Evolutionary conservation across 129 eudicot genomes (phyloP), one percentile per base, ranked within the genome.

Genomic region (Erigeron canadensis): DNA sequence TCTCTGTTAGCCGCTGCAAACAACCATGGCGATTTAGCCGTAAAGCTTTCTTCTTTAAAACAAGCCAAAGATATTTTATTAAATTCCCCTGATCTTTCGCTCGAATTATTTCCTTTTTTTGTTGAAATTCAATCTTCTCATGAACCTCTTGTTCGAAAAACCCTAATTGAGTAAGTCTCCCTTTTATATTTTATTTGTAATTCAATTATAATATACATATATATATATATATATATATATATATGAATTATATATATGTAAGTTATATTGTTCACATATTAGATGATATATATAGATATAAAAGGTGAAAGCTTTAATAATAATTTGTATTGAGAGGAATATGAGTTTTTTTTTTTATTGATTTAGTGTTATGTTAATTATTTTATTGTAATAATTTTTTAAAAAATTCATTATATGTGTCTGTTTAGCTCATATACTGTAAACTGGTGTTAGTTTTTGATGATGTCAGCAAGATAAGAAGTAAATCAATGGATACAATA

Each of bases 21-120:
- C 78, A 89, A 94, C 83, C 98, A 94, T 50, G 95, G 95, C 7
- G 98, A 94, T 89, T 94, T 94, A 85, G 90, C 97, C 21, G 96
- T 94, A 7, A 94, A 94, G 81, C 82, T 94, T 5, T 87, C 98
- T 23, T 87, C 98, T 28, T 76, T 94, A 75, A 83, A 83, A 58
- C 98, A 94, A 79, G 97, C 85, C 34, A 94, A 79, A 56, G 89
- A 87, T 59, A 79, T 91, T 7, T 37, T 94, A 50, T 53, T 84
- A 15, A 61, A 12, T 4, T 81, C 93, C 0, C 65, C 81, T 2
- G 89, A 88, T 8, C 80, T 75, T 60, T 65, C 96, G 9, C 72
- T 84, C 12, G 90, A 94, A 71, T 76, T 94, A n/a, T 85, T 87
- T 56, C 98, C 96, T 6, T 89, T 77, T 82, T 53, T 94, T 76